phyloP scores from a whole-genome alignment of 2,329 filamentous ascomycete genomes.

The Aspergillus quadricinctus region DNA sequence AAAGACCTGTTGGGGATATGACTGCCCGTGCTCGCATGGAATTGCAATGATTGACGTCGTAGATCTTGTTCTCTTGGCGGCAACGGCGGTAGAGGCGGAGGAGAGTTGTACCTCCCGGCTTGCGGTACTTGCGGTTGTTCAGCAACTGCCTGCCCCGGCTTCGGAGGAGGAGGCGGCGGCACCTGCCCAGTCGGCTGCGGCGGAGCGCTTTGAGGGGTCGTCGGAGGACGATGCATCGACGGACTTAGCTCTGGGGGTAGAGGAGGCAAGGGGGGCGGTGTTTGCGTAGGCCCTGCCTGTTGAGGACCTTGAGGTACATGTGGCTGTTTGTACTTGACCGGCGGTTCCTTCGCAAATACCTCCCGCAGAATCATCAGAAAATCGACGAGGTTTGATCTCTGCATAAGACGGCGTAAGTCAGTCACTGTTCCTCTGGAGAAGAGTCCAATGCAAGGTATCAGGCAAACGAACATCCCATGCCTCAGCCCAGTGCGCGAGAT shows the following conservation, averaged over 20 bases:
- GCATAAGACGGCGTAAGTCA: constrained; percentile 6
- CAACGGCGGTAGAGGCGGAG: constrained; percentile 36
- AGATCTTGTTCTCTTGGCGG: constrained; percentile 29
- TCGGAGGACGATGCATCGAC: constrained; percentile 32
- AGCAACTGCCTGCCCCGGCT: constrained; percentile 24
- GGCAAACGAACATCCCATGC: constrained; percentile 78
- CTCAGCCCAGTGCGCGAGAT: constrained; percentile 81
- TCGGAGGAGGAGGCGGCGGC: constrained; percentile 37
- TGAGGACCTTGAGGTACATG: constrained; percentile 30
- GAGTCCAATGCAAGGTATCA: background rate
- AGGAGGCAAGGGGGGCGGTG: constrained; percentile 67
- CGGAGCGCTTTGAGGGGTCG: constrained; percentile 4
- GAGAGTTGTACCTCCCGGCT: constrained; percentile 25
- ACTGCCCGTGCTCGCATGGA: constrained; percentile 7
- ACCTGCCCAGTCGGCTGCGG: constrained; percentile 13
- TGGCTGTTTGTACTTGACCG: constrained; percentile 69
- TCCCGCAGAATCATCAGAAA: constrained; percentile 78
- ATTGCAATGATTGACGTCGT: constrained; percentile 12
- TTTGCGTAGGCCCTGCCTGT: constrained; percentile 29
- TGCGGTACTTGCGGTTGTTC: constrained; percentile 14
- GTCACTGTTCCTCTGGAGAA: background rate
- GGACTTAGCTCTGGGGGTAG: constrained; percentile 60
- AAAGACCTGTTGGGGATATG: constrained; percentile 9
- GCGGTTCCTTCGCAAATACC: constrained; percentile 91
- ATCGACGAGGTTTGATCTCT: constrained; percentile 79